A percentile compares a stretch with the other conserved stretches of the same genome.
Evolutionary conservation across 352 stramenopile genomes (phyloP).

Genomic region (Pythium diclinum): DNA sequence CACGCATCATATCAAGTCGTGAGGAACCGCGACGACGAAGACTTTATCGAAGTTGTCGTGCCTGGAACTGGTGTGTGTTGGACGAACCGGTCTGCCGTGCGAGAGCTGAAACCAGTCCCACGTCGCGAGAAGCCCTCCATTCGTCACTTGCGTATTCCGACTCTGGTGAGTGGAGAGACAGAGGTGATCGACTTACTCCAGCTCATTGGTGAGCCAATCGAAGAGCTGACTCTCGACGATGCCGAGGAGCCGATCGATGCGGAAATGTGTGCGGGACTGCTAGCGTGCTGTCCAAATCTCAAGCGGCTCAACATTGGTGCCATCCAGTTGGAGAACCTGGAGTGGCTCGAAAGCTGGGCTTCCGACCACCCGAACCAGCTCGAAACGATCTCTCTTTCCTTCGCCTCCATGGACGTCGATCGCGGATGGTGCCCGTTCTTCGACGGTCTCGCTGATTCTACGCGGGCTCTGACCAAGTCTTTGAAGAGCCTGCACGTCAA

Average conservation of each 20-base stretch:
- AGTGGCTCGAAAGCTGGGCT: conserved; percentile 4
- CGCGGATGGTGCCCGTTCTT: too few relatives aligned
- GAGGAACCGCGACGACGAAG: background rate
- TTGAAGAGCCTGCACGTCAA: too few relatives aligned
- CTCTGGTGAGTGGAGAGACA: background rate
- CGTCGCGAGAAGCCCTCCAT: too few relatives aligned
- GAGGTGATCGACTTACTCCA: conserved; percentile 9
- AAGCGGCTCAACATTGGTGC: conserved; percentile 6
- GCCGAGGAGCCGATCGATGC: background rate
- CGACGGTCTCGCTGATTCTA: too few relatives aligned
- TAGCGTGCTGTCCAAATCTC: conserved; percentile 11
- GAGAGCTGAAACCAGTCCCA: too few relatives aligned
- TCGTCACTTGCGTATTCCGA: background rate
- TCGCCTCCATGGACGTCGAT: too few relatives aligned
- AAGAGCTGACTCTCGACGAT: background rate
- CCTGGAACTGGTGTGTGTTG: conserved; percentile 2
- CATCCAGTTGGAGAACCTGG: background rate
- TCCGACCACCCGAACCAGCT: background rate
- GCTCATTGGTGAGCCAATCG: conserved; percentile 13
- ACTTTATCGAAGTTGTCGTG: conserved; percentile 4
- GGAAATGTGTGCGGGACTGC: conserved; percentile 2
- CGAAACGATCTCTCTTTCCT: conserved; percentile 7
- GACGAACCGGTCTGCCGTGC: background rate
- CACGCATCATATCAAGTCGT: background rate
- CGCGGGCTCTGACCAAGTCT: too few relatives aligned